Evolutionary conservation across 306 rosid species (phyloP), one percentile per base, ranked within the genome.

Genomic region (Prunus kanzakura): DNA sequence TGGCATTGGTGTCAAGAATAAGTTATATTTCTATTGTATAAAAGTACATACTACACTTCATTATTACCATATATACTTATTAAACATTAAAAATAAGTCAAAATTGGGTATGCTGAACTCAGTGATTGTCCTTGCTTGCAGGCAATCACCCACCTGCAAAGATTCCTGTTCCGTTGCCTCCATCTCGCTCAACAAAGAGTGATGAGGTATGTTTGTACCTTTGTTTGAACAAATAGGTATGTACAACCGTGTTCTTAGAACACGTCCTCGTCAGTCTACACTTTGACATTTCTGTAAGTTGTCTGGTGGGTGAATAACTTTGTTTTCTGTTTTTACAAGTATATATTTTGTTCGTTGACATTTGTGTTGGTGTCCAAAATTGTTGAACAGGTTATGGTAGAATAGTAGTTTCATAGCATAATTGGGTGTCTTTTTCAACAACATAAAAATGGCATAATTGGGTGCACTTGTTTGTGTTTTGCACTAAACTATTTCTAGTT

Each of bases 101-200:
- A 68, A 67, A 62, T 14, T 12, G 2, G 69, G 22, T 15, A 52
- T 55, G 22, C 50, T 76, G 66, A 82, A 76, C 76, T 85, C 57
- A 77, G 82, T 70, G 55, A 51, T 79, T 79, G 13, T 77, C 29
- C 80, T 74, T 79, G 51, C 52, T 86, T 83, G 70, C 83, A 95
- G 98, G 98, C 79, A 76, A 80, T 87, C 93, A 79, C 58, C 96
- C 87, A 67, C 87, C 96, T 54, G 85, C 97, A 64, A 95, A 92
- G 85, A 91, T 90, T 78, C 99, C 99, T 69, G 88, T 88, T 84
- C 99, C 97, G 41, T 57, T 95, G 84, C 93, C 96, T 64, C 89
- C 89, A 61, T 80, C 97, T 74, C 83, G 13, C 47, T 81, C 93
- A 35, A 79, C 82, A 49, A 92, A 90, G 81, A 83, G 78, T 72